Evolutionary conservation across 2,329 filamentous ascomycete genomes (phyloP).

Genomic region (Aureobasidium sp.): DNA sequence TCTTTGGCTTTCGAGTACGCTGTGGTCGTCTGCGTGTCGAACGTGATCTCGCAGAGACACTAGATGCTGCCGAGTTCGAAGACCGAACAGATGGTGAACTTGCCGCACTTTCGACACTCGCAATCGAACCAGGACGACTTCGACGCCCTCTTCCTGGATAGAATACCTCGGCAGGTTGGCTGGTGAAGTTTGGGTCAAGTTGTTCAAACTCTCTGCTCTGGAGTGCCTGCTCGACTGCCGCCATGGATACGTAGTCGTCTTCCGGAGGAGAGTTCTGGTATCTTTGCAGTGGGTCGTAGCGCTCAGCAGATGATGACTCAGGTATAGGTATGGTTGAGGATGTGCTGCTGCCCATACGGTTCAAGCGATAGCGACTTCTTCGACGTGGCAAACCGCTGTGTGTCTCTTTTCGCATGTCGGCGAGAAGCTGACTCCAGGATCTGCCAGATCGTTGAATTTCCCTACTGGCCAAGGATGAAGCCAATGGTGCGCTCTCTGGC

Average conservation of each 20-base stretch:
- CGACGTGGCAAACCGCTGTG: slow-evolving; percentile 8
- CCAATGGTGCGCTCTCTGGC: neutral
- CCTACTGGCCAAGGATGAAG: neutral
- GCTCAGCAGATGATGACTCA: neutral
- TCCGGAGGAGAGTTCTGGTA: slow-evolving; percentile 64
- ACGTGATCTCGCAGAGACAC: slow-evolving; percentile 4
- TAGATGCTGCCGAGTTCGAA: slow-evolving; percentile 5
- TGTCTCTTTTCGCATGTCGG: neutral
- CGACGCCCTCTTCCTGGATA: slow-evolving; percentile 4
- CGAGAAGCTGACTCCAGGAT: slow-evolving; percentile 9
- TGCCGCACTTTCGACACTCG: slow-evolving; percentile 3
- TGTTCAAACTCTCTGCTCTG: neutral
- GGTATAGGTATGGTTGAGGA: slow-evolving; percentile 3
- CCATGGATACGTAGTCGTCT: slow-evolving; percentile 59
- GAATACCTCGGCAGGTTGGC: neutral
- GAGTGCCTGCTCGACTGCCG: slow-evolving; percentile 57
- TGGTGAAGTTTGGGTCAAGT: neutral
- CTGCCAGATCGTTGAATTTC: slow-evolving; percentile 2
- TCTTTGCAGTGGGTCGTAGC: slow-evolving; percentile 43
- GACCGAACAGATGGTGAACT: neutral
- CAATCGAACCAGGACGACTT: slow-evolving; percentile 2
- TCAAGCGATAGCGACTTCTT: slow-evolving; percentile 5
- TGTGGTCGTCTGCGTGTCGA: neutral
- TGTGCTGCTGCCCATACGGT: neutral
- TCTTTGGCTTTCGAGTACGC: slow-evolving; percentile 5